Conservation (phyloP, 495 filamentous ascomycete genomes). For the Penicillium simplicissimum region DNA sequence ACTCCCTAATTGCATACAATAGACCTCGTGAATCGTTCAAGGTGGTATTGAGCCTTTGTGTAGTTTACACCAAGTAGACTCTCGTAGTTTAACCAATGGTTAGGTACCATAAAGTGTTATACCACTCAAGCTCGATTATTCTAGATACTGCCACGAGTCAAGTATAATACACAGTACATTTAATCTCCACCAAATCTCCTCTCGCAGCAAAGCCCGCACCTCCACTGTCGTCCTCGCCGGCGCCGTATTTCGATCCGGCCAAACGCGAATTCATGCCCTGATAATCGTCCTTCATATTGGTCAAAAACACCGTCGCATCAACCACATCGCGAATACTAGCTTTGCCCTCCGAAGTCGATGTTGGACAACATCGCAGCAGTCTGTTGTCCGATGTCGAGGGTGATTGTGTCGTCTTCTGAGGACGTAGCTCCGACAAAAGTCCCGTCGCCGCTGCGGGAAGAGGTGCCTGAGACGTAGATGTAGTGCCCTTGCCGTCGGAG, state of each 20-base stretch:
- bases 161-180: constrained; percentile 29
- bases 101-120: neutral
- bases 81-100: neutral
- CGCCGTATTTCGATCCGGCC: constrained; percentile 31
- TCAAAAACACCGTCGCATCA: constrained; percentile 35
- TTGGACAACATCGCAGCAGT: constrained; percentile 34
- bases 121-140: neutral
- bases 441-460: constrained; percentile 26
- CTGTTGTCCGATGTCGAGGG: constrained; percentile 33
- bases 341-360: constrained; percentile 33
- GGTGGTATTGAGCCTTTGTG: neutral
- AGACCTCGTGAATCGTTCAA: constrained; percentile 9
- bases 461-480: constrained; percentile 38
- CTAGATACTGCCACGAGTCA: neutral
- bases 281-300: constrained; percentile 33
- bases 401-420: constrained; percentile 27
- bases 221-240: constrained; percentile 38
- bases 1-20: constrained; percentile 16
- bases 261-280: constrained; percentile 35
- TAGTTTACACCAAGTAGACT: neutral
- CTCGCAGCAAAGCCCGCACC: constrained; percentile 37
- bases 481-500: constrained; percentile 18
- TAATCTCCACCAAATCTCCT: constrained; percentile 40
- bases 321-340: constrained; percentile 32
- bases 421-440: constrained; percentile 30